Percentiles rank a stretch among this genome's conserved stretches.
These are phyloP conservation scores for Eucalyptus grandis DNA, from an alignment of 345 rosid species.

Conservation along the genomic window DNA sequence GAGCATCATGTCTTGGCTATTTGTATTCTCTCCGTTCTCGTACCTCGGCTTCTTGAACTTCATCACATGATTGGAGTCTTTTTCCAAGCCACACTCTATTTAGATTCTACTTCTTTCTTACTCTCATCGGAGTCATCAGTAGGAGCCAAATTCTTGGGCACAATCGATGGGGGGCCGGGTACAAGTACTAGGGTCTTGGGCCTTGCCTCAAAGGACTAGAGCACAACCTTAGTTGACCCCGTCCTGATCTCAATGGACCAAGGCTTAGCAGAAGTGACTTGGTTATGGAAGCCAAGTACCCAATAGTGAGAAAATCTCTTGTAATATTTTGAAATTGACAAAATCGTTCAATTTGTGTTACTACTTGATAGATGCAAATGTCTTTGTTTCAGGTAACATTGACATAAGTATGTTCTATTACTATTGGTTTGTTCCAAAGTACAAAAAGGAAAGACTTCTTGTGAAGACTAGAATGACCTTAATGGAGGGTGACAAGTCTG, in stretches of 20 bases:
- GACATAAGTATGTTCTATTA: not conserved
- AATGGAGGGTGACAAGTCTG: not conserved
- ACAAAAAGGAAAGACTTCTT: not conserved
- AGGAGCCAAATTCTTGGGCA: not conserved
- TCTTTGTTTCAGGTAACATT: not conserved
- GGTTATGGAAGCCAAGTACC: not conserved
- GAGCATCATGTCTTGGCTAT: constrained; percentile 45
- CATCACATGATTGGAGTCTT: constrained; percentile 70
- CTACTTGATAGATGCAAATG: not conserved
- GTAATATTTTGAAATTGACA: not conserved
- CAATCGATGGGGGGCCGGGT: fast-evolving
- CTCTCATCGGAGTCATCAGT: constrained; percentile 67
- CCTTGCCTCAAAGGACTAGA: not conserved
- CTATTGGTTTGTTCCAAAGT: not conserved
- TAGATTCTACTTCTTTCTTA: too few relatives aligned
- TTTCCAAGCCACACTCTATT: constrained; percentile 81
- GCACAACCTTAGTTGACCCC: not conserved
- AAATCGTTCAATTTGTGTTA: not conserved
- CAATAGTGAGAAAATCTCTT: fast-evolving
- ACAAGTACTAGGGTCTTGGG: not conserved
- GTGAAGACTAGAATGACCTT: not conserved
- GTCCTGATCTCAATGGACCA: not conserved
- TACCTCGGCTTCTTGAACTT: constrained; percentile 80
- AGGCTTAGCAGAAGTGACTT: not conserved
- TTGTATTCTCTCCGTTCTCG: not conserved